These are phyloP conservation scores for Digitaria exilis DNA, from an alignment of 202 grass and related monocot genomes.

Conservation along the genomic window DNA sequence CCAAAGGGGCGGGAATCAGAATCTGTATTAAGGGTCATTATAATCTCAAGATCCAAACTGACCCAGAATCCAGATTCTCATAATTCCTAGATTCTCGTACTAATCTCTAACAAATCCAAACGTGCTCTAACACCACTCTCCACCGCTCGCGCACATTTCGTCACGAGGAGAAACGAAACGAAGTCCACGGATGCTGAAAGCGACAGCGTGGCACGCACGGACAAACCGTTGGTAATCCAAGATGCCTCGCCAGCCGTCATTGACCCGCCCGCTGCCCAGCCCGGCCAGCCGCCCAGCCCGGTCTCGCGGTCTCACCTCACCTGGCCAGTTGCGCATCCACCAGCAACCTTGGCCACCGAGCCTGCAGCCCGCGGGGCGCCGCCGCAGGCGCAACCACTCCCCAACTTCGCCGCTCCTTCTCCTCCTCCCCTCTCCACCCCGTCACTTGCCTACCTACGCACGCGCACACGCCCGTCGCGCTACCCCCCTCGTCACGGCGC, in stretches of 20 bases:
- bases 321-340: not conserved
- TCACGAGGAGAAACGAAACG: too few relatives aligned
- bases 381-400: not conserved
- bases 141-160: too few relatives aligned
- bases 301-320: not conserved
- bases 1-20: too few relatives aligned
- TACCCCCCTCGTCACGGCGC: not conserved
- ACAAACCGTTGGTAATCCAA: not conserved
- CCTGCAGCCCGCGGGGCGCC: not conserved
- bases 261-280: too few relatives aligned
- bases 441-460: not conserved
- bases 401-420: slow-evolving; percentile 1
- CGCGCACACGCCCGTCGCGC: not conserved
- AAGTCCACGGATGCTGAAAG: too few relatives aligned
- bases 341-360: slow-evolving; percentile 1
- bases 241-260: not conserved
- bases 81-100: too few relatives aligned
- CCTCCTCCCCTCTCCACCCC: not conserved
- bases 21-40: too few relatives aligned
- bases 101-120: too few relatives aligned
- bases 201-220: not conserved
- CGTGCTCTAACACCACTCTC: too few relatives aligned
- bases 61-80: too few relatives aligned
- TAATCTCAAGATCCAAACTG: too few relatives aligned
- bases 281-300: too few relatives aligned